These are phyloP conservation scores for Penicillium cinerascens DNA, from an alignment of 495 filamentous ascomycete genomes.

Conservation along the genomic window DNA sequence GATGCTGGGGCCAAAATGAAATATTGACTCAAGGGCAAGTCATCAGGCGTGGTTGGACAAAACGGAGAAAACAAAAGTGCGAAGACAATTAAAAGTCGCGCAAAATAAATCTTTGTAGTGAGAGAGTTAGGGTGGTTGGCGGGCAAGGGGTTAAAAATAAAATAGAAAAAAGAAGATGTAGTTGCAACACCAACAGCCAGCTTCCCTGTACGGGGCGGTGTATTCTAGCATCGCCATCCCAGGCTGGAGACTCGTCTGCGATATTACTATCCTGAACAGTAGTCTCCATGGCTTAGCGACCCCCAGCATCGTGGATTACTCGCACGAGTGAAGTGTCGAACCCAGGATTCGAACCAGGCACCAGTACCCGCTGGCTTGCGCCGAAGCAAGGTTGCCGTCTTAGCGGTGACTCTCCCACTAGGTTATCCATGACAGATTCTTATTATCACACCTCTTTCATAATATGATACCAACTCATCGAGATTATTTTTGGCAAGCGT, in stretches of 20 bases:
- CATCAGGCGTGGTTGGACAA: too few relatives aligned
- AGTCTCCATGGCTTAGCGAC: slow-evolving; percentile 59
- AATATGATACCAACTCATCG: neutral
- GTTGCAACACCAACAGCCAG: slow-evolving; percentile 42
- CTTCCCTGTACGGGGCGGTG: slow-evolving; percentile 48
- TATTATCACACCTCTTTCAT: neutral
- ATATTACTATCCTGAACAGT: slow-evolving; percentile 65
- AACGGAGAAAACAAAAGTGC: too few relatives aligned
- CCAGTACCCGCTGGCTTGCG: slow-evolving; percentile 42
- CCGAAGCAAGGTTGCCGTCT: slow-evolving; percentile 43
- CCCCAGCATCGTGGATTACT: slow-evolving; percentile 58
- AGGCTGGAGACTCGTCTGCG: slow-evolving; percentile 59
- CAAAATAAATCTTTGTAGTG: too few relatives aligned
- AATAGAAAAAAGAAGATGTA: slow-evolving; percentile 11
- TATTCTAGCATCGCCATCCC: slow-evolving; percentile 57
- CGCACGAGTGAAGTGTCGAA: slow-evolving; percentile 55
- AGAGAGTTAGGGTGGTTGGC: too few relatives aligned
- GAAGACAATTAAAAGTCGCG: too few relatives aligned
- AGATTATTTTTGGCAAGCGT: neutral
- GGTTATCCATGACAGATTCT: slow-evolving; percentile 49
- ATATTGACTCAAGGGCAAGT: neutral
- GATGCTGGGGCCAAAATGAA: neutral
- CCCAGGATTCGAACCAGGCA: slow-evolving; percentile 61
- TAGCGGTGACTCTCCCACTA: slow-evolving; percentile 44
- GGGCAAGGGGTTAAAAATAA: neutral